Evolutionary conservation across 352 stramenopile species (phyloP), one percentile per base, ranked within the genome.

Genomic region (Globisporangium nagaii): DNA sequence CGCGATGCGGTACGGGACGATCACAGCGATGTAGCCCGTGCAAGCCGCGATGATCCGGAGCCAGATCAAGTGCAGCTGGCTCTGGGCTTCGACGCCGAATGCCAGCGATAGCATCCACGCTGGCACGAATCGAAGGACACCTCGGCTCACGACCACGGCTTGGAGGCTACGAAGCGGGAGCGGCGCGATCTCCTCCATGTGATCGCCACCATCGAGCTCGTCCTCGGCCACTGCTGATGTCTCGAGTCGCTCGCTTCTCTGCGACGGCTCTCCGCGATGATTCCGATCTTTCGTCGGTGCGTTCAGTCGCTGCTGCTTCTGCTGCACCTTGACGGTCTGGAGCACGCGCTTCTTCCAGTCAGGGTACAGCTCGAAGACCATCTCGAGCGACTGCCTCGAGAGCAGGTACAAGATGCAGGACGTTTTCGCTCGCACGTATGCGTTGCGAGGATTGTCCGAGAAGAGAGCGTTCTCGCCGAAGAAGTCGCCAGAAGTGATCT

Each of bases 291-390:
- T 53, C 31, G 36, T 31, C 19, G 53, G 32, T 27, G 45, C 44
- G 25, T 54, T 58, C 24, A 73, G 37, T 12, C 70, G 65, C 13
- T 66, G 66, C 28, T 77, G 68, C 22, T 77, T 70, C 40, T 79
- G 65, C 35, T 84, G 63, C 0, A 81, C 17, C 12, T 66, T 76
- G 13, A 80, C 60, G 1, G 70, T 78, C 28, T 77, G 69, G 7
- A 76, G 65, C 3, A 84, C 73, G 46, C 72, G 65, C 40, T 73
- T 67, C 32, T 81, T 81, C 73, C 71, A 84, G 11, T 63, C 41
- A 0, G 73, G 71, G 20, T 71, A 79, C 13, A 75, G 40, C 13
- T 79, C 70, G 31, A 84, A 84, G 4, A 84, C 68, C 37, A 68
- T 59, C 32, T 80, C 70, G 7, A 81, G 58, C 25, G 71, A 78